Percentiles rank a stretch among this genome's conserved stretches.
phyloP scores from a whole-genome alignment of 352 stramenopile species.

The Pythium folliculosum region DNA sequence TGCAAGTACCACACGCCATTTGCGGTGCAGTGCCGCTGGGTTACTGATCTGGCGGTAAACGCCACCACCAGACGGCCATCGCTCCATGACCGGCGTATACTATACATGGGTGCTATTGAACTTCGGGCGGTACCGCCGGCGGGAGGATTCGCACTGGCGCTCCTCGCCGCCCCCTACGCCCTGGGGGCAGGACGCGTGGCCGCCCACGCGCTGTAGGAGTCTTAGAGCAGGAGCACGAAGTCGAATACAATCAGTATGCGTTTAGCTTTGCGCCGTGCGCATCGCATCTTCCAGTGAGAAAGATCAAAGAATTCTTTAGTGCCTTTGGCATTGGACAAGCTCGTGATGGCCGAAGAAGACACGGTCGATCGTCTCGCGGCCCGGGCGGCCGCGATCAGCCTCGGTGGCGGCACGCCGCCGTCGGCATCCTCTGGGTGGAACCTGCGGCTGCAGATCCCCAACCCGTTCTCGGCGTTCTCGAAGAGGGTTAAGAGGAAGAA shows the following conservation, averaged over 20 bases:
- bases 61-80: too few species aligned
- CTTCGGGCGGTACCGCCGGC: too few species aligned
- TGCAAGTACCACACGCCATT: too few species aligned
- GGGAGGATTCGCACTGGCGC: too few species aligned
- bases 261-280: neutral
- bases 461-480: neutral
- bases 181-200: too few species aligned
- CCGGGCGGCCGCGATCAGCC: neutral
- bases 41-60: too few species aligned
- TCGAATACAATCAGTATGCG: neutral
- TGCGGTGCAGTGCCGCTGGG: too few species aligned
- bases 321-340: neutral
- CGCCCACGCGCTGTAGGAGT: too few species aligned
- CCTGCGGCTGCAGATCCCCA: neutral
- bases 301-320: constrained; percentile 1
- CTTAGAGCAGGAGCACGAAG: too few species aligned
- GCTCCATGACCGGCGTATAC: too few species aligned
- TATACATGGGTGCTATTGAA: too few species aligned
- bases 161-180: too few species aligned
- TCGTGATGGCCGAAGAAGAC: neutral
- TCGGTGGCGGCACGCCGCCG: neutral
- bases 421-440: neutral
- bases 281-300: neutral
- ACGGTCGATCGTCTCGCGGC: neutral
- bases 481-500: neutral